Evolutionary conservation across 345 rosid species (phyloP).

Genomic region (Linum trigynum): DNA sequence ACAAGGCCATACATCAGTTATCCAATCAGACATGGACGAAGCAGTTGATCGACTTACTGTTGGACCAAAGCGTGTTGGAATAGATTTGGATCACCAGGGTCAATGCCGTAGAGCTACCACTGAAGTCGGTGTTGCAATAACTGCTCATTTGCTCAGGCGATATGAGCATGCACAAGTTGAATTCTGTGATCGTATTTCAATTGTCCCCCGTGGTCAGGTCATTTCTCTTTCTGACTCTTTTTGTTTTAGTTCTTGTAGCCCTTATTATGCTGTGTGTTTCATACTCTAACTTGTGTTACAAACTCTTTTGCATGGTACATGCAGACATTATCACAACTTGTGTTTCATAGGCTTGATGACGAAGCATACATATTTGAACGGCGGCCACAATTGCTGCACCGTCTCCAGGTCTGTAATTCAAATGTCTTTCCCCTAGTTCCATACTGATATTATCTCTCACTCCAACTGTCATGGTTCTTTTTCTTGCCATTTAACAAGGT

Average conservation of each 20-base stretch:
- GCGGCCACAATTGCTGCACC: slow-evolving; percentile 78
- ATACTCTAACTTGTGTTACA: not conserved
- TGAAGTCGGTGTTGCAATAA: slow-evolving; percentile 85
- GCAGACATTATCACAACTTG: slow-evolving; percentile 76
- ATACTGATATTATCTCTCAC: slow-evolving; percentile 1
- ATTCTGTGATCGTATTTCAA: slow-evolving; percentile 75
- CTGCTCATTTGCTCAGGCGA: slow-evolving; percentile 70
- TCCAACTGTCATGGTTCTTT: not conserved
- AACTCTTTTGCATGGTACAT: slow-evolving; percentile 7
- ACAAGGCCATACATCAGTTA: slow-evolving; percentile 60
- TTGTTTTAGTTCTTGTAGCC: not conserved
- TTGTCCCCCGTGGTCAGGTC: slow-evolving; percentile 88
- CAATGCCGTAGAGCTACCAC: slow-evolving; percentile 90
- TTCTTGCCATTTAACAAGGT: not conserved
- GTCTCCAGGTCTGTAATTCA: slow-evolving; percentile 59
- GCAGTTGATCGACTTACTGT: slow-evolving; percentile 93
- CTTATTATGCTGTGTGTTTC: slow-evolving; percentile 3
- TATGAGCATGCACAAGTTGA: slow-evolving; percentile 74
- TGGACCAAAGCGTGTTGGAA: slow-evolving; percentile 78
- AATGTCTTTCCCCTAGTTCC: slow-evolving; percentile 8
- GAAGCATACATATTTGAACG: slow-evolving; percentile 88
- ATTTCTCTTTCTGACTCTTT: slow-evolving; percentile 14
- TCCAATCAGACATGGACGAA: slow-evolving; percentile 74
- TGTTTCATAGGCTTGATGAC: slow-evolving; percentile 79
- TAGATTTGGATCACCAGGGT: slow-evolving; percentile 71